A percentile compares a stretch with the other conserved stretches of the same genome.
Conservation (phyloP, 2,329 filamentous ascomycete genomes). For the Atkinsonella hypoxylon region DNA sequence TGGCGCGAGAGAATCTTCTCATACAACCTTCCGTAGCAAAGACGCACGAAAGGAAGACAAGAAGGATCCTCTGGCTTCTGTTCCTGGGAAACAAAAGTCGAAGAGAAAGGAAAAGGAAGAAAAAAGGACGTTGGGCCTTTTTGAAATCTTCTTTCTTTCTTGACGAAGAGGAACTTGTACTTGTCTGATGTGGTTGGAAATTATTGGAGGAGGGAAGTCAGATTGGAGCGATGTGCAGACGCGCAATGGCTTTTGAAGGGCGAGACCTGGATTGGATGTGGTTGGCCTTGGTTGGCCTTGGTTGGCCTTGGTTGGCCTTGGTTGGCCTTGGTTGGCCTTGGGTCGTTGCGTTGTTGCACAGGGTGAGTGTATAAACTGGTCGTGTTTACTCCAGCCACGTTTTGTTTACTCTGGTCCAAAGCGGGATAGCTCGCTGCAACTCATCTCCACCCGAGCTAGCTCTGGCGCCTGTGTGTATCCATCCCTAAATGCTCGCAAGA, state of each 20-base stretch:
- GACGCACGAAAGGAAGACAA: constrained; percentile 55
- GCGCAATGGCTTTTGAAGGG: constrained; percentile 28
- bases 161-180: constrained; percentile 4
- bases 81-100: constrained; percentile 44
- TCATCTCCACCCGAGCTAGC: constrained; percentile 9
- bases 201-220: constrained; percentile 25
- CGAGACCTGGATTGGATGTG: constrained; percentile 20
- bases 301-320: constrained; percentile 6
- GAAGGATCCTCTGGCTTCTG: constrained; percentile 55
- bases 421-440: constrained; percentile 12
- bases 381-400: constrained; percentile 12
- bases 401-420: constrained; percentile 17
- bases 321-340: constrained; percentile 5
- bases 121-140: constrained; percentile 21
- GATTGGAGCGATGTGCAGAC: constrained; percentile 18
- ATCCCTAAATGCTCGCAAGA: constrained; percentile 3
- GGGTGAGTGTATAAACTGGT: constrained; percentile 14
- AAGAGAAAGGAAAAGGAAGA: constrained; percentile 24
- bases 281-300: constrained; percentile 5
- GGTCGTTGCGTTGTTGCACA: constrained; percentile 10
- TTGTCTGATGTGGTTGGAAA: constrained; percentile 23
- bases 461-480: background rate
- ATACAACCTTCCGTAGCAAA: constrained; percentile 43
- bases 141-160: constrained; percentile 23
- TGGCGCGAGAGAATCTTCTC: constrained; percentile 55